Base-by-base conservation (phyloP, 805 yeast species). In the Maudiozyma saulgeensis region DNA sequence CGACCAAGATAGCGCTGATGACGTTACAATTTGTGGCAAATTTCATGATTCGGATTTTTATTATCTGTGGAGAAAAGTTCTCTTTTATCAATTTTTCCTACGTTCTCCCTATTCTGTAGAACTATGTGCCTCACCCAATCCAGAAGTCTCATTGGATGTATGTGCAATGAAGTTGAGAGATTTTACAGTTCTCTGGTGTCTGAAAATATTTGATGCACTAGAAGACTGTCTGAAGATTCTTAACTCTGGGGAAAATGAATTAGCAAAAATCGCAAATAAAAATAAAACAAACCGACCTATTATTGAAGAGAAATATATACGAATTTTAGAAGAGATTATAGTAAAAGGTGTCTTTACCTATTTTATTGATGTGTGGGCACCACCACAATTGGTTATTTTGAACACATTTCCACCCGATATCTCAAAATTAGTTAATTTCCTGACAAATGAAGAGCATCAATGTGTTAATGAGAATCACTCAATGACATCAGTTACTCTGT, bases 341-440 rank as follows among this genome's bases (percentile, higher is more conserved):
- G 50, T 58, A 1, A 49, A 50, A 25, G 48, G 45, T 28, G 53
- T 63, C 6, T 63, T 63, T 23, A 53, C 55, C 6, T 58, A 73
- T 16, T 80, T 82, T 47, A 73, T 73, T 5, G 75, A 75, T 25
- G 79, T 70, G 47, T 66, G 81, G 58, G 85, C 87, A 0, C 76
- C 83, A 1, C 88, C 88, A 0, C 71, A 75, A 37, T 58, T 67
- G 4, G 77, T 82, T 0, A 66, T 82, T 1, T 53, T 62, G 2
- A 55, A 51, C 3, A 61, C 77, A 26, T 72, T 75, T 47, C 84
- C 87, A 0, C 38, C 51, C 1, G 49, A 53, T 4, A 57, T 71
- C 6, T 51, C 68, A n/a, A 57, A 63, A 3, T 23, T 56, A 9
- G 58, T 58, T 3, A 40, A 42, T 18, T 45, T 49, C 8, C 37